Conservation (phyloP, 2,329 filamentous ascomycete genomes). For the Trichoderma cornu-damae region DNA sequence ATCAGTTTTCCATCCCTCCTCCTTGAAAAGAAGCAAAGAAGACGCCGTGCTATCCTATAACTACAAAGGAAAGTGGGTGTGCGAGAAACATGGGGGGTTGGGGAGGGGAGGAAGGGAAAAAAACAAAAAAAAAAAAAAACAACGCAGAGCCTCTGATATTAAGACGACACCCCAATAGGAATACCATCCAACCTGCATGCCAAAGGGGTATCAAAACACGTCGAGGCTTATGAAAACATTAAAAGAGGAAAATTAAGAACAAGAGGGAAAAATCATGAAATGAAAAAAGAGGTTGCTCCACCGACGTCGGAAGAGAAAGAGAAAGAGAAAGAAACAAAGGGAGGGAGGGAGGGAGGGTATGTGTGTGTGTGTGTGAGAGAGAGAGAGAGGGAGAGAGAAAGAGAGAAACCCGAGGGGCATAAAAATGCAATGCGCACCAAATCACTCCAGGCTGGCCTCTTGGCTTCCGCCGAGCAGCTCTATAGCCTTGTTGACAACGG, state of each 20-base stretch:
- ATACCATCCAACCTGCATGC: slow-evolving; percentile 21
- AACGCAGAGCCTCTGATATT: slow-evolving; percentile 21
- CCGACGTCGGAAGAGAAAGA: neutral
- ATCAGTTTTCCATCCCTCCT: slow-evolving; percentile 22
- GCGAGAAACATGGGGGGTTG: too few species aligned
- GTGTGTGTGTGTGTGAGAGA: too few species aligned
- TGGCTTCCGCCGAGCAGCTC: slow-evolving; percentile 70
- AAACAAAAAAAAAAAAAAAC: neutral
- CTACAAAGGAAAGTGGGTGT: neutral
- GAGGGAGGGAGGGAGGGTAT: too few species aligned
- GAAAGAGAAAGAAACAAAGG: too few species aligned
- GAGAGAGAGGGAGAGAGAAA: too few species aligned
- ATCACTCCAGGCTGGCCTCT: slow-evolving; percentile 31
- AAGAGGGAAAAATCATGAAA: slow-evolving; percentile 11
- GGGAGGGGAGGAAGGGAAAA: too few species aligned
- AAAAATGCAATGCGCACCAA: neutral
- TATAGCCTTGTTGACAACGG: slow-evolving; percentile 88
- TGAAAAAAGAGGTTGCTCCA: neutral
- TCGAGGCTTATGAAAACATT: slow-evolving; percentile 19
- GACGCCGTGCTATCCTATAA: slow-evolving; percentile 17
- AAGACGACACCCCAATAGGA: slow-evolving; percentile 22
- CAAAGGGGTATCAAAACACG: slow-evolving; percentile 26
- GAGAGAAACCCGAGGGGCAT: too few species aligned
- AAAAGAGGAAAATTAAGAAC: slow-evolving; percentile 22
- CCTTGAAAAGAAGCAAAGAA: too few species aligned